Base-by-base conservation (phyloP, 768 basidiomycete genomes). In the Trametes sanguinea region DNA sequence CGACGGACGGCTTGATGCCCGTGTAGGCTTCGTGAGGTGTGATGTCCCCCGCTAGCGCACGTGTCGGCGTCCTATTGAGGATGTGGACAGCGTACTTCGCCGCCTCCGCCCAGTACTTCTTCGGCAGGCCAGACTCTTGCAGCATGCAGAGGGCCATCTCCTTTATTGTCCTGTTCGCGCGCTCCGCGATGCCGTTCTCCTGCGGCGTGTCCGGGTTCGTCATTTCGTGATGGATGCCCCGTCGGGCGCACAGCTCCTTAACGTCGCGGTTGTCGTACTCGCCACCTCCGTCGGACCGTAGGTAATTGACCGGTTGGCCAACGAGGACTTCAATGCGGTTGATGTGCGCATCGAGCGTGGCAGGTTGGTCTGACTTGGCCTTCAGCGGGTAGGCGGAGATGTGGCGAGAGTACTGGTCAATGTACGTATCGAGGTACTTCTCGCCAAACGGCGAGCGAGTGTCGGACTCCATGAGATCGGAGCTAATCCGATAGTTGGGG, bases 171-270 rank as follows among this genome's bases (percentile, higher is more conserved):
- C 76, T 62, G 47, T 77, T 79, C 27, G 74, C 67, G 2, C 72
- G 64, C 60, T 81, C 77, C 0, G 77, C 74, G 10, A 80, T 59
- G 13, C 79, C 75, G 58, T 78, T 78, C 61, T 78, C 57, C 50
- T 59, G 57, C 7, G 57, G 57, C 14, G 57, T 59, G 50, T 59
- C 48, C 37, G 57, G 32, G 22, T 60, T 60, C 14, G 58, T 51
- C 32, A 57, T 62, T 53, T 72, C 58, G 27, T 69, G 66, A 40
- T 65, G 62, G 14, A 71, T 68, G 0, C 65, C 64, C 43, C 68
- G 66, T 5, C 37, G 43, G 6, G 35, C 6, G 2, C 65, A 52
- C 63, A 60, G 65, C 2, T 13, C 33, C 1, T 47, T 8, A 30
- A 61, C 59, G 10, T 27, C 51, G 13, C 22, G n/a, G 14, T 47